Evolutionary conservation across 140 eudicot species (phyloP), one percentile per base, ranked within the genome.

Genomic region (Ambrosia hybrid): DNA sequence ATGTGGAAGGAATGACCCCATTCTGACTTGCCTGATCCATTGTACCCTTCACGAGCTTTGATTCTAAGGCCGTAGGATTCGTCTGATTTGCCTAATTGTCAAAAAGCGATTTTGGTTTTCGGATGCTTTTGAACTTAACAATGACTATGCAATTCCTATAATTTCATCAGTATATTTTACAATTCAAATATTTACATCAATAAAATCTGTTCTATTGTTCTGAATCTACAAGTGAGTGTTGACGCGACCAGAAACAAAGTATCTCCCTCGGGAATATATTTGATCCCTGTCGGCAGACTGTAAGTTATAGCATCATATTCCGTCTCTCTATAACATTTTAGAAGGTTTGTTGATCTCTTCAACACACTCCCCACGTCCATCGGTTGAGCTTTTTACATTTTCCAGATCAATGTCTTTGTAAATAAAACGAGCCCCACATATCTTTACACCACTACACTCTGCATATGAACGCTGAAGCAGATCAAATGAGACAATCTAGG

Each of bases 1-100:
- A 89, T 89, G 91, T 92, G 98, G 98, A 85, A 89, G 60, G 93
- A 84, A 33, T 81, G 85, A 84, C 51, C 10, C 2, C 2, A 3
- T 43, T 43, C 9, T 9, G 2, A 43, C 48, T 6, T 43, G 48
- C 48, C 9, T 43, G 48, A 43, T 41, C 46, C 46, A 41, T 41
- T 41, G 48, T 41, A 41, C 10, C 48, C 48, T 41, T 41, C 48
- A 41, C 9, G 48, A 41, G 48, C 9, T 41, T 41, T 41, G 10
- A 9, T 41, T 41, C 9, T 41, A 41, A 5, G 48, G 48, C 48
- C 5, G 48, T 41, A 41, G 48, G 48, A 41, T 41, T 41, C 48
- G 5, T 6, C 48, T 5, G 48, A 7, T 41, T 41, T 41, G 48
- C 9, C 9, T 41, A 41, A 41, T 41, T 41, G 48, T 41, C 48